Base-by-base conservation (phyloP, 164 flowering plant species). In the Chimonanthus praecox region DNA sequence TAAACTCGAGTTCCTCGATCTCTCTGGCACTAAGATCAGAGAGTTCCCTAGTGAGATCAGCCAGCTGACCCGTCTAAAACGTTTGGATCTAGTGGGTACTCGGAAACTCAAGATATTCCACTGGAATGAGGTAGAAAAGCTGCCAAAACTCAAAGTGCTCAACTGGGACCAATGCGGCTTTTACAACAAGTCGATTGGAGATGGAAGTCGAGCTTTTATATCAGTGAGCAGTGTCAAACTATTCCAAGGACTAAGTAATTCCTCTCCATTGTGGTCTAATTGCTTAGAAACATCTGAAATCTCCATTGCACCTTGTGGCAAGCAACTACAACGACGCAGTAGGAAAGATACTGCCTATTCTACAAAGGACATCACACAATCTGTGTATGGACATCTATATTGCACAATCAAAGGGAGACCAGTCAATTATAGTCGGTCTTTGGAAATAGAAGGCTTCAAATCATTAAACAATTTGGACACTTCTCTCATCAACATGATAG, bases 81-180 rank as follows among this genome's bases (percentile, higher is more conserved):
- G 51, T 15, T 8, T 67, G n/a, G 70, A 47, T 47, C 70, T 67
- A 5, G 9, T 15, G 5, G 16, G 47, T 47, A 47, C 70, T 0
- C 11, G 15, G 51, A 6, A 47, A 5, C 49, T 67, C 0, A 6
- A 21, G 21, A 16, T 0, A 67, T 50, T 47, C 51, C 47, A 67
- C 16, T 67, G 70, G 70, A 47, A 16, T 10, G 15, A 67, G 20
- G 13, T 67, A 46, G 3, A 67, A 4, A 5, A 51, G 54, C 21
- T 67, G 10, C 70, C 70, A 3, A 65, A 33, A 33, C 33, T 33
- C 33, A 47, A 47, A 11, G 44, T 21, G n/a, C 21, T 67, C 51
- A 67, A 67, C 3, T 67, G 70, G 70, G 51, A 46, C n/a, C 51
- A 16, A 47, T 67, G 70, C 70, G 20, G 70, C 21, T 46, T 45